Evolutionary conservation across 441 rosid species (phyloP), one percentile per base, ranked within the genome.

Genomic region (Biscutella auriculata): DNA sequence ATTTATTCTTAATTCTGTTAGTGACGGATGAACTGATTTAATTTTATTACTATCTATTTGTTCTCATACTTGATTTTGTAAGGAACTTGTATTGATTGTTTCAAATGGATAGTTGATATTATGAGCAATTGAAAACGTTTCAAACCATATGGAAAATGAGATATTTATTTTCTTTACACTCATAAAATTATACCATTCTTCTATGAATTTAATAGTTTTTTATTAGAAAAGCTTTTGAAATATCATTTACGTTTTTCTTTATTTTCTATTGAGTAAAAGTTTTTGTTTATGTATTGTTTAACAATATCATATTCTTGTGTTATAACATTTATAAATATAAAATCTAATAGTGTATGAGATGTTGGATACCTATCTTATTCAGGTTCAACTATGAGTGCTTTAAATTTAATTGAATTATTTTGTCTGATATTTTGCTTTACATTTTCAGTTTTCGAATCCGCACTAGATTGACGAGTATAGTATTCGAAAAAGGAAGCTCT

Each of bases 81-180:
- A n/a, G n/a, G n/a, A n/a, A n/a, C n/a, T n/a, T n/a, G n/a, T n/a
- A n/a, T n/a, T n/a, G n/a, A n/a, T n/a, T n/a, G n/a, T n/a, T n/a
- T n/a, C n/a, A n/a, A n/a, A n/a, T 2, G 47, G 27, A 8, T 19
- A 42, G 10, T 19, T 0, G 0, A 42, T 16, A 2, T 43, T 11
- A 2, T 21, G 2, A 0, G 0, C 3, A 0, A 0, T n/a, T 6
- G 32, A 5, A 2, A n/a, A 45, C 0, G 2, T 6, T 8, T 46
- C 51, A 46, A 26, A 46, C 51, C 49, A 44, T 6, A 6, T 6
- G 6, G n/a, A 44, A n/a, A 44, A 44, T 21, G 10, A 5, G 1
- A 44, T 23, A 6, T 44, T 0, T n/a, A 23, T 1, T 11, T 44
- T 9, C 23, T 23, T 6, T 23, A 1, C 0, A 0, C 1, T 6